Evolutionary conservation across 768 basidiomycete genomes (phyloP), one percentile per base, ranked within the genome.

Genomic region (Lyophyllum decastes): DNA sequence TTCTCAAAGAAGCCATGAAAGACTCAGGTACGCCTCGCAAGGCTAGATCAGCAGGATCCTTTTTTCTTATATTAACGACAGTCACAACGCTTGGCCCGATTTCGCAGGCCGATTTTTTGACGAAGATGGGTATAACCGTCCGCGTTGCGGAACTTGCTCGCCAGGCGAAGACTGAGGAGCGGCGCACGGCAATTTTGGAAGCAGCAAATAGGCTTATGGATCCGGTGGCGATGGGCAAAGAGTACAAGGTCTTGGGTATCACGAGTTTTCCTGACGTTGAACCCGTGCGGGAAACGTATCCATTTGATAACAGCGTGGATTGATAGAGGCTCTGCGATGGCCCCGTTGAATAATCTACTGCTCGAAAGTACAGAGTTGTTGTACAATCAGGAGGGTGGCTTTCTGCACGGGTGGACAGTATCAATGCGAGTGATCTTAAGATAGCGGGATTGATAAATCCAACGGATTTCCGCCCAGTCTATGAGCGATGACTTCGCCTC

Each of bases 231-330:
- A 98, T 98, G 96, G 96, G 97, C 0, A 77, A 70, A 38, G 84
- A 96, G 75, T 98, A 98, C 67, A 81, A 87, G 70, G 81, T 98
- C 17, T 73, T 98, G 70, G 94, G 87, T 9, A 69, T 84, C 34
- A 74, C 76, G 19, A 71, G 65, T 55, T 44, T 66, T 52, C 54
- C n/a, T 25, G 38, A 49, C n/a, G 52, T 41, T 47, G 33, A 19
- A 30, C 49, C 52, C 40, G 26, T 34, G 14, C 60, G 41, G 25
- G 58, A 46, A 27, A 63, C 68, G 10, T 79, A 75, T 72, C 78
- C 76, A 1, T 79, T 77, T 59, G 62, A 72, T 26, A 7, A 10
- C 25, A 58, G 64, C 16, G 63, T 60, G n/a, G 25, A 26, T 43
- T 19, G 48, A 47, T 58, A 52, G 54, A 12, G 4, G 16, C 35